Base-by-base conservation (phyloP, 2,329 filamentous ascomycete genomes). In the Zasmidium cellare region DNA sequence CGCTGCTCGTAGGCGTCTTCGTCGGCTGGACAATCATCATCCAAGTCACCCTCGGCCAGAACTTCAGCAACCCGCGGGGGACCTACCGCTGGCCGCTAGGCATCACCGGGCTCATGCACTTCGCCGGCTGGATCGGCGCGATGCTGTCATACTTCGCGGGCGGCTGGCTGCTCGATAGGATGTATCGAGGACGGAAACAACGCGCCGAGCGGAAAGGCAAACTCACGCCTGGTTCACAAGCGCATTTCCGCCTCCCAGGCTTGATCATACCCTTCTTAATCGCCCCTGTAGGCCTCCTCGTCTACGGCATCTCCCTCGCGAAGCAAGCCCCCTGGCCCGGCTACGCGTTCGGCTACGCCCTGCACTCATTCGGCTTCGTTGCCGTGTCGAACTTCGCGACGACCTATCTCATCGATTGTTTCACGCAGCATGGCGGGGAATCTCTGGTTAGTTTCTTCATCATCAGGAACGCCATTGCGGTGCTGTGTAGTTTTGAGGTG, bases 301-400 rank as follows among this genome's bases (percentile, higher is more conserved):
- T 71, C n/a, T 73, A 67, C 24, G 72, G 72, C 3, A 53, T 69
- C 45, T 66, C 58, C 3, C 51, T 71, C 12, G 61, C 62, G 5
- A 53, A 66, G 47, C 49, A 61, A 41, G 60, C 48, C 1, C 20
- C 22, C 1, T 68, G 66, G 67, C 47, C 67, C 1, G 67, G 62
- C 9, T 62, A 61, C 14, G 67, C 65, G 1, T 53, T 67, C 16
- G 70, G 70, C 1, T 69, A 67, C 46, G 64, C 59, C 14, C 69
- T 73, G 65, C 67, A 71, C 47, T 67, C 61, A 3, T 72, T 73
- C 24, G 71, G 68, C 3, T 65, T 72, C 24, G 68, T 64, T 1
- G 66, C 68, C 1, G 60, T 67, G 18, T 64, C 60, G 19, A 72
- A 72, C 47, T 63, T 72, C 9, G 60, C 64, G 5, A 52, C 72